Conservation (phyloP, 2,329 filamentous ascomycete genomes). For the Tolypocladium tundrense region DNA sequence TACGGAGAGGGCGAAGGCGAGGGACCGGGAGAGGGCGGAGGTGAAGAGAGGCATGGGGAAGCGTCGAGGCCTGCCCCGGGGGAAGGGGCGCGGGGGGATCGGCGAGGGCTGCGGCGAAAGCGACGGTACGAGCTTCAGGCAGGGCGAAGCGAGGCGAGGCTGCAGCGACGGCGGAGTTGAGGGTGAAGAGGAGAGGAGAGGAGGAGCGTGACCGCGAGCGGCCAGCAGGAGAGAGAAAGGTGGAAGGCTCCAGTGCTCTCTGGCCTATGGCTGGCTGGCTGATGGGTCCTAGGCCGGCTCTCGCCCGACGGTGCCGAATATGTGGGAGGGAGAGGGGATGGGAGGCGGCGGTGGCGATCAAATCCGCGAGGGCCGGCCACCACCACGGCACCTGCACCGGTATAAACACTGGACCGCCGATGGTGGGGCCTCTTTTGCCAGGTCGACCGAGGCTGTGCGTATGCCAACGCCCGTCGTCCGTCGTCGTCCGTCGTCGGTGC, state of each 20-base stretch:
- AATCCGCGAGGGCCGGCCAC: background rate
- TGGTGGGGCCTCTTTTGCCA: background rate
- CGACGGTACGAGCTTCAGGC: background rate
- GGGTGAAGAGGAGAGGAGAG: background rate
- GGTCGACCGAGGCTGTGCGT: background rate
- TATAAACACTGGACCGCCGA: background rate
- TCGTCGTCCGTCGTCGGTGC: too few relatives aligned
- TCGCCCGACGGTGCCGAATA: conserved; percentile 8
- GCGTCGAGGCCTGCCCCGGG: background rate
- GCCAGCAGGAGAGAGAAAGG: background rate
- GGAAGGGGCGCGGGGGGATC: background rate
- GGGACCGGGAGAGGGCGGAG: background rate
- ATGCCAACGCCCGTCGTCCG: background rate
- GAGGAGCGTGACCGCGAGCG: background rate
- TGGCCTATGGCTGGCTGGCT: conserved; percentile 1
- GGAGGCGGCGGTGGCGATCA: background rate
- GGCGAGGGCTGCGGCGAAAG: background rate
- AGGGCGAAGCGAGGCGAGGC: background rate
- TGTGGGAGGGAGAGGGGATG: background rate
- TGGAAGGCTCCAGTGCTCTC: background rate
- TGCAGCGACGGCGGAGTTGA: background rate
- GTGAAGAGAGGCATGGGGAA: conserved; percentile 7
- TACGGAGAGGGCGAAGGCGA: conserved; percentile 2
- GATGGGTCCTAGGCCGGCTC: conserved; percentile 4
- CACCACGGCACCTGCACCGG: background rate